These are phyloP conservation scores for Hypholoma fasciculare DNA, from an alignment of 768 basidiomycete genomes.

Conservation along the genomic window DNA sequence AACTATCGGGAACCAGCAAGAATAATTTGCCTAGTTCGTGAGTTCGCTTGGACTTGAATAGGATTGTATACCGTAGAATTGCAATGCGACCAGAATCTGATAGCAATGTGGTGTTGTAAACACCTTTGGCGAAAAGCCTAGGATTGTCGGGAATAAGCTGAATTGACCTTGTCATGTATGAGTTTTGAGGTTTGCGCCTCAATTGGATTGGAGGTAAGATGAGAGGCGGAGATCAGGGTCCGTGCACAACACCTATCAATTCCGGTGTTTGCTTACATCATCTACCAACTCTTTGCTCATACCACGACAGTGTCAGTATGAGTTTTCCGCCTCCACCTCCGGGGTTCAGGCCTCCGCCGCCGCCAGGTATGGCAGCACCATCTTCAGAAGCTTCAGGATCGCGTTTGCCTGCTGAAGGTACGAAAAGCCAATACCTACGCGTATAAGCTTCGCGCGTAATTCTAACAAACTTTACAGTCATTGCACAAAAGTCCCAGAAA, in stretches of 20 bases:
- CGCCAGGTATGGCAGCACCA: slow-evolving; percentile 51
- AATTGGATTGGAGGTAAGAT: slow-evolving; percentile 1
- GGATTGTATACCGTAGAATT: too few species aligned
- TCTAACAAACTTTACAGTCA: slow-evolving; percentile 39
- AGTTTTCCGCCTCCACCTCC: slow-evolving; percentile 61
- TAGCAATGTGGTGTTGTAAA: too few species aligned
- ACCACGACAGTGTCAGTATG: slow-evolving; percentile 41
- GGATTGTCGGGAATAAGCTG: too few species aligned
- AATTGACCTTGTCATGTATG: too few species aligned
- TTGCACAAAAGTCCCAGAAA: slow-evolving; percentile 93
- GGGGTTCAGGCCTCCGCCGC: slow-evolving; percentile 49
- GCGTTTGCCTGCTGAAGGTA: slow-evolving; percentile 49
- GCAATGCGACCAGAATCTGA: too few species aligned
- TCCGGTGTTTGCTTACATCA: slow-evolving; percentile 39
- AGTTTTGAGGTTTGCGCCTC: not conserved
- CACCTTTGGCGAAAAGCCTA: too few species aligned
- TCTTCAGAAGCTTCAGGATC: slow-evolving; percentile 38
- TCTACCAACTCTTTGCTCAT: slow-evolving; percentile 38
- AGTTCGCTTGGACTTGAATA: not conserved
- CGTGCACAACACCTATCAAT: slow-evolving; percentile 33
- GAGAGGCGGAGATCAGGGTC: slow-evolving; percentile 24
- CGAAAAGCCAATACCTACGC: slow-evolving; percentile 13
- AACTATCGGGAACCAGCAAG: slow-evolving; percentile 63
- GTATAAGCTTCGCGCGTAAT: slow-evolving; percentile 13
- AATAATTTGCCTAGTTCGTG: slow-evolving; percentile 42